Conservation (phyloP, 2,329 filamentous ascomycete genomes). For the Esteya vermicola region DNA sequence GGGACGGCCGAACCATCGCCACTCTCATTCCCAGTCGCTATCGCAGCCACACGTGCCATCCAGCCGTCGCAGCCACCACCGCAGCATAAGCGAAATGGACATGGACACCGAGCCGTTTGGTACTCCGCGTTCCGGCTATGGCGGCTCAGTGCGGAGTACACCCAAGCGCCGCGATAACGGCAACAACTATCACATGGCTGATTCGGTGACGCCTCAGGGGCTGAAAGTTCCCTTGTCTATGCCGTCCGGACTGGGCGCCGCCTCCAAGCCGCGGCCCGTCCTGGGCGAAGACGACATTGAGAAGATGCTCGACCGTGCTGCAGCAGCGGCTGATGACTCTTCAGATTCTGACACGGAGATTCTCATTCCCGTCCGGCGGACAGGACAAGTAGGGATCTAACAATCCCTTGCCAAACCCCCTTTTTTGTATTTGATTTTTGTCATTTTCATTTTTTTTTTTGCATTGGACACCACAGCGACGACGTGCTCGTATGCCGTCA, state of each 20-base stretch:
- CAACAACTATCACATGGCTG: constrained; percentile 12
- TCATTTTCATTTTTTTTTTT: too few relatives aligned
- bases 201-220: constrained; percentile 16
- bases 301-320: constrained; percentile 39
- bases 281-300: constrained; percentile 43
- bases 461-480: too few relatives aligned
- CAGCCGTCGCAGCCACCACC: constrained; percentile 13
- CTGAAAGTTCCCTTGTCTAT: constrained; percentile 29
- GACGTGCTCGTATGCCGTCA: too few relatives aligned
- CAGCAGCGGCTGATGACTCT: constrained; percentile 29
- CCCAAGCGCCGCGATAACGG: constrained; percentile 23
- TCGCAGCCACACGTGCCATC: constrained; percentile 6
- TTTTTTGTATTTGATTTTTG: too few relatives aligned
- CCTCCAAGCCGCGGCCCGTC: constrained; percentile 23
- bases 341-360: constrained; percentile 47
- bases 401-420: too few relatives aligned
- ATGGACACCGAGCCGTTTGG: constrained; percentile 21
- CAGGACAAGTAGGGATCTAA: constrained; percentile 3
- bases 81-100: constrained; percentile 32
- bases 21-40: constrained; percentile 6
- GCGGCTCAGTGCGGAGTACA: constrained; percentile 17
- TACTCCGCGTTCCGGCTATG: constrained; percentile 16
- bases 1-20: constrained; percentile 19
- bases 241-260: constrained; percentile 30
- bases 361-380: constrained; percentile 23